These are phyloP conservation scores for Termitomyces sp. DNA, from an alignment of 768 basidiomycete species.

Conservation along the genomic window DNA sequence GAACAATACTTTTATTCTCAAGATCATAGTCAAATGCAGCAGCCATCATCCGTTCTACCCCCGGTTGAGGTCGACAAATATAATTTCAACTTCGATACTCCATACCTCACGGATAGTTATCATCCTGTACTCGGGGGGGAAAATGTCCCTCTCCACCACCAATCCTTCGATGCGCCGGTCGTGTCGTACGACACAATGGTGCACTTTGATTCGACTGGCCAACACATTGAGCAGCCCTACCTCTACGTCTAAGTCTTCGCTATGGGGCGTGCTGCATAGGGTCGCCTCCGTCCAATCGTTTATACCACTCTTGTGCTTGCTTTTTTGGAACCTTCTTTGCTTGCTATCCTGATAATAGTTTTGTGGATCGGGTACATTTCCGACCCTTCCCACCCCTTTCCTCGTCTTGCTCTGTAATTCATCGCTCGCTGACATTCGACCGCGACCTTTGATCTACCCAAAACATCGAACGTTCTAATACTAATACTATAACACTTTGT, in stretches of 20 bases:
- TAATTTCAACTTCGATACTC: conserved; percentile 9
- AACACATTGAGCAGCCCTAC: conserved; percentile 6
- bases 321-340: conserved; percentile 5
- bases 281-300: conserved; percentile 3
- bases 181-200: conserved; percentile 9
- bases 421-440: neutral
- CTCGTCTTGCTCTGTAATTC: neutral
- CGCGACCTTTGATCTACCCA: conserved; percentile 4
- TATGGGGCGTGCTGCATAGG: neutral
- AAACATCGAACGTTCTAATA: conserved; percentile 1
- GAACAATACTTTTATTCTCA: conserved; percentile 14
- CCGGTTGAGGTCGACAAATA: conserved; percentile 12
- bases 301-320: neutral
- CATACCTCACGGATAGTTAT: conserved; percentile 12
- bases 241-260: conserved; percentile 1
- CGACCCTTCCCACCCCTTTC: neutral
- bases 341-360: neutral
- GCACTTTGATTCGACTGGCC: conserved; percentile 3
- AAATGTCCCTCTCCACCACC: conserved; percentile 10
- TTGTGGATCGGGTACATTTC: neutral
- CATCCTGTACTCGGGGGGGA: conserved; percentile 12
- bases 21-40: conserved; percentile 9
- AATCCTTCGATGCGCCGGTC: conserved; percentile 7
- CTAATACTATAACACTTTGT: conserved; percentile 1
- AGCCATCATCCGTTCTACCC: neutral